Evolutionary conservation across 2,329 filamentous ascomycete genomes (phyloP).

Genomic region (Penicillium sp.): DNA sequence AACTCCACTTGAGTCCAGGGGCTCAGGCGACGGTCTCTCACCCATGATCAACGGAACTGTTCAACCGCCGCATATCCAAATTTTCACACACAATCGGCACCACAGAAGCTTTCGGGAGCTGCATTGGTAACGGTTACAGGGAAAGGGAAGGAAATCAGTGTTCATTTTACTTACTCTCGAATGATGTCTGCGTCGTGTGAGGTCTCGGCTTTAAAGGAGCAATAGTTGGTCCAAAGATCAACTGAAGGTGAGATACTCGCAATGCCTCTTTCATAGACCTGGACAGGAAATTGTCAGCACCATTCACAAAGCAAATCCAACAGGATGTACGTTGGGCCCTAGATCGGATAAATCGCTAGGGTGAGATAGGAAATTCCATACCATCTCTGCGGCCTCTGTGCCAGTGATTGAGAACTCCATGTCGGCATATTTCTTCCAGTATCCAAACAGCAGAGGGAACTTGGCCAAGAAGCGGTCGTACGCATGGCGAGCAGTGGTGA

Average conservation of each 20-base stretch:
- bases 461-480: constrained; percentile 93
- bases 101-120: constrained; percentile 39
- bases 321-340: too few relatives aligned
- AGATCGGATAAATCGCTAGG: background rate
- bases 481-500: constrained; percentile 78
- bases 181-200: constrained; percentile 92
- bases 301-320: background rate
- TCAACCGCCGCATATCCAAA: constrained; percentile 31
- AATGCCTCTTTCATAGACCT: constrained; percentile 94
- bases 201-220: constrained; percentile 95
- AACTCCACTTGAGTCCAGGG: constrained; percentile 43
- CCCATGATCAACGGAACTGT: constrained; percentile 47
- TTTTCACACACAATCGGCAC: constrained; percentile 36
- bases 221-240: constrained; percentile 96
- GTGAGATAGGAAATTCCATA: constrained; percentile 43
- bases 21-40: constrained; percentile 65
- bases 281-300: background rate
- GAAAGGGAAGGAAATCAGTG: constrained; percentile 64
- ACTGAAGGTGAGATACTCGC: constrained; percentile 91
- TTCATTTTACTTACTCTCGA: constrained; percentile 94
- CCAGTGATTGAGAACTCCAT: constrained; percentile 95
- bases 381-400: constrained; percentile 95
- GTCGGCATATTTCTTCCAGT: constrained; percentile 99
- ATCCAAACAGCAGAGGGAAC: constrained; percentile 92
- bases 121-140: constrained; percentile 50